Evolutionary conservation across 257 asterid species (phyloP), one percentile per base, ranked within the genome.

Genomic region (Echites panduratus): DNA sequence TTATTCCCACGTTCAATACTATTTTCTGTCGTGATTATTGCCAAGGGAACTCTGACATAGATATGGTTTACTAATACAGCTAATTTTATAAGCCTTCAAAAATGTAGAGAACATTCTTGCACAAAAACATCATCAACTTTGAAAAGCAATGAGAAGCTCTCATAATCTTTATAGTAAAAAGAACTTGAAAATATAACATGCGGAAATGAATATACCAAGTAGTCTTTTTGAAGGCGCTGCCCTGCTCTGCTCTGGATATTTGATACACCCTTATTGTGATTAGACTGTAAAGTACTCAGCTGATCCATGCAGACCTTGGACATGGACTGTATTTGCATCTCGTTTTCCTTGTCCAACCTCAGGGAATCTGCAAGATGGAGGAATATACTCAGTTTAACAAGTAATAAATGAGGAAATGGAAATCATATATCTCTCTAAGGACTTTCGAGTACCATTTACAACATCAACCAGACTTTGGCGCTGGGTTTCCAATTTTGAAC

Each of bases 211-310:
- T 8, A 49, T 50, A 91, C 97, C 95, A 81, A 29, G 81, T 86
- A 91, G 68, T 85, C 93, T 61, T 78, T 83, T 75, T 73, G 87
- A 68, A 89, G 83, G 79, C 89, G 87, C 69, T 82, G 84, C 71
- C 89, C 90, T 75, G 88, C 71, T 82, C 63, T 88, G 76, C 70
- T 79, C 74, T 85, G 74, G 56, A 91, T 86, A 68, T 85, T 82
- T 58, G 91, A 87, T 72, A 84, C 68, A 70, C 71, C 62, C 68
- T 76, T 83, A 53, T 77, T 72, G 65, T 89, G 94, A 65, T 82
- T 81, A 57, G 64, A 70, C 74, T 72, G 82, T 38, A 78, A 57
- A 66, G 82, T 78, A 58, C 75, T 70, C 71, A 87, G 93, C 81
- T 84, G 89, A 73, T 83, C 78, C 79, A 71, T 76, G 81, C 85